Percentiles rank a stretch among this genome's conserved stretches.
Conservation (phyloP, 148 eudicot genomes). For the Amaranthus hypochondriacus region DNA sequence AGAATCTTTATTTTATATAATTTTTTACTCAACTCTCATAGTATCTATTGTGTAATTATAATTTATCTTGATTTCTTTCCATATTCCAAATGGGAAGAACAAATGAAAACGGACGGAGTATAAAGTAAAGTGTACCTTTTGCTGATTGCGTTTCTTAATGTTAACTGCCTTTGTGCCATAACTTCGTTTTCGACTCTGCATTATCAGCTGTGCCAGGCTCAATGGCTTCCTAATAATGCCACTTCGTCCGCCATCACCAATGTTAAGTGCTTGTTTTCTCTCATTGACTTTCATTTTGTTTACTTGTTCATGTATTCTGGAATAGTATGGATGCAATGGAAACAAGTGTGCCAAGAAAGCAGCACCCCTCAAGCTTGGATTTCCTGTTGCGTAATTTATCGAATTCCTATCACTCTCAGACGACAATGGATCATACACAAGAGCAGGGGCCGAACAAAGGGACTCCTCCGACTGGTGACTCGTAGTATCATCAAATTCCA, state of each 20-base stretch:
- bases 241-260: constrained; percentile 30
- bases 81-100: no score
- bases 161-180: constrained; percentile 45
- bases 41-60: no score
- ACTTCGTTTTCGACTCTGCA: constrained; percentile 75
- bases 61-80: no score
- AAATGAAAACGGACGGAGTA: no score
- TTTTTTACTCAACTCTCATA: no score
- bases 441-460: constrained; percentile 42
- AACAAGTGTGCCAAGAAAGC: constrained; percentile 73
- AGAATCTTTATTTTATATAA: no score
- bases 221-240: constrained; percentile 43
- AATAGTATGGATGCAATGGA: constrained; percentile 48
- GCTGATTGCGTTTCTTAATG: constrained; percentile 35
- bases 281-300: constrained; percentile 12
- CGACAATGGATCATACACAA: constrained; percentile 37
- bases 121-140: constrained; percentile 32
- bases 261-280: constrained; percentile 10
- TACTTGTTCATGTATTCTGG: constrained; percentile 31
- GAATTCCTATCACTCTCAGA: constrained; percentile 39
- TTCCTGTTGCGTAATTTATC: constrained; percentile 44
- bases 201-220: constrained; percentile 78
- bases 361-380: constrained; percentile 50
- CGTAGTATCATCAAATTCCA: constrained; percentile 33
- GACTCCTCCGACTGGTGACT: constrained; percentile 37